Evolutionary conservation across 208 protist genomes (phyloP).

Genomic region (Novymonas esmeraldas): DNA sequence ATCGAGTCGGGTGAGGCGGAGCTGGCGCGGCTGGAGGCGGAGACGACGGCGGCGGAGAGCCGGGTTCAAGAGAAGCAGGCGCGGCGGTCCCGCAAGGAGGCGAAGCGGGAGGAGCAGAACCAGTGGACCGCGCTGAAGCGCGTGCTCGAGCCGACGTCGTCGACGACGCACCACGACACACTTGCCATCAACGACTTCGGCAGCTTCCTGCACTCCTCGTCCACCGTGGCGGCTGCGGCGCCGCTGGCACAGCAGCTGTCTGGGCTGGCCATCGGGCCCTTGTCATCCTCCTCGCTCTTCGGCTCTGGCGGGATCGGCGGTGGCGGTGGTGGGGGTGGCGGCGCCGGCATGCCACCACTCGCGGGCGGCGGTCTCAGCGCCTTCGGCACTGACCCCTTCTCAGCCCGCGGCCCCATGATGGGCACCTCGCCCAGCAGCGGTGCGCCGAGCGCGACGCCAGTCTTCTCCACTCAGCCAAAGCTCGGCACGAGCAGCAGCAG

Average conservation of each 20-base stretch:
- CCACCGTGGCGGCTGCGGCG: not conserved
- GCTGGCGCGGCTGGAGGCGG: conserved; percentile 43
- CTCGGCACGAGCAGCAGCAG: conserved; percentile 8
- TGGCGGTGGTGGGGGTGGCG: conserved; percentile 4
- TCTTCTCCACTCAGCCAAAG: conserved; percentile 50
- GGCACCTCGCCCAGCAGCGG: conserved; percentile 8
- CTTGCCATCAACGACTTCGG: conserved; percentile 75
- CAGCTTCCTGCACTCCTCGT: conserved; percentile 43
- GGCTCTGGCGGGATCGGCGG: conserved; percentile 10
- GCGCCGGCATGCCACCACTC: conserved; percentile 10
- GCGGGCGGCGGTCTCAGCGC: conserved; percentile 4
- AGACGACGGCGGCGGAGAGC: conserved; percentile 37
- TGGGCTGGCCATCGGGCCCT: not conserved
- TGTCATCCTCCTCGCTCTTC: conserved; percentile 1
- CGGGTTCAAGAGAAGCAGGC: conserved; percentile 38
- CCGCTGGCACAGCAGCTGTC: conserved; percentile 6
- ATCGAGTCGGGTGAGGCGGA: conserved; percentile 22
- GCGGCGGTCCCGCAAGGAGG: conserved; percentile 36
- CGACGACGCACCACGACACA: conserved; percentile 60
- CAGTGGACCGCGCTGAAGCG: conserved; percentile 48
- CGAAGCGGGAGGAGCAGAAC: conserved; percentile 32
- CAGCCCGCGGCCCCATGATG: conserved; percentile 16
- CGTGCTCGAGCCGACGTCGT: conserved; percentile 38
- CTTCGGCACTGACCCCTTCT: conserved; percentile 25
- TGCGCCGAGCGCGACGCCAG: conserved; percentile 21